phyloP scores from a whole-genome alignment of 768 basidiomycete species.

The Pleurotus citrinopileatus region DNA sequence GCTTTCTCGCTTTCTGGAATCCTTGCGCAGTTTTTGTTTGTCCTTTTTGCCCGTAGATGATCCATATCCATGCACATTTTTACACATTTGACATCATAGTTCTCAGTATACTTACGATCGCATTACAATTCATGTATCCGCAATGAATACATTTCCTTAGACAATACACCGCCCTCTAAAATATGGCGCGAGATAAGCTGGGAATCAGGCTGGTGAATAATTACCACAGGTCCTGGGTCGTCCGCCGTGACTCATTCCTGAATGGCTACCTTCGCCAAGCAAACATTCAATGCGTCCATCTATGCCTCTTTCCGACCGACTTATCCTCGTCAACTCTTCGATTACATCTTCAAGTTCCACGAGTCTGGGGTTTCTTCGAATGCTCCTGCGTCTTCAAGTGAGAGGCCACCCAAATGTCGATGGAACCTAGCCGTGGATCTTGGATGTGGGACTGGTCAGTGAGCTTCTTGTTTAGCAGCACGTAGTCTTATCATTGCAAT shows the following conservation, averaged over 20 bases:
- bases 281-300: constrained; percentile 60
- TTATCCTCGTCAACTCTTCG: constrained; percentile 66
- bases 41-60: neutral
- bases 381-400: constrained; percentile 10
- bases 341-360: constrained; percentile 63
- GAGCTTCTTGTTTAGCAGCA: neutral
- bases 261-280: constrained; percentile 79
- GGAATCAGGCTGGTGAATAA: too few relatives aligned
- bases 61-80: neutral
- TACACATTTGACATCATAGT: too few relatives aligned
- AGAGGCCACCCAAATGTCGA: constrained; percentile 15
- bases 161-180: too few relatives aligned
- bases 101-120: too few relatives aligned
- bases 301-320: constrained; percentile 74
- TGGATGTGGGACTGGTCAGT: constrained; percentile 80
- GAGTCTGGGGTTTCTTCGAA: constrained; percentile 10
- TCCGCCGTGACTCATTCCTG: too few relatives aligned
- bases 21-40: neutral
- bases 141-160: too few relatives aligned
- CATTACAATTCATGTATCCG: too few relatives aligned
- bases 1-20: neutral
- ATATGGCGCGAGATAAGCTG: too few relatives aligned
- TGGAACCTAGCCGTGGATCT: constrained; percentile 70
- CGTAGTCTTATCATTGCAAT: neutral
- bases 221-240: too few relatives aligned